phyloP scores from a whole-genome alignment of 179 eudicot species.

The Spinacia oleracea region DNA sequence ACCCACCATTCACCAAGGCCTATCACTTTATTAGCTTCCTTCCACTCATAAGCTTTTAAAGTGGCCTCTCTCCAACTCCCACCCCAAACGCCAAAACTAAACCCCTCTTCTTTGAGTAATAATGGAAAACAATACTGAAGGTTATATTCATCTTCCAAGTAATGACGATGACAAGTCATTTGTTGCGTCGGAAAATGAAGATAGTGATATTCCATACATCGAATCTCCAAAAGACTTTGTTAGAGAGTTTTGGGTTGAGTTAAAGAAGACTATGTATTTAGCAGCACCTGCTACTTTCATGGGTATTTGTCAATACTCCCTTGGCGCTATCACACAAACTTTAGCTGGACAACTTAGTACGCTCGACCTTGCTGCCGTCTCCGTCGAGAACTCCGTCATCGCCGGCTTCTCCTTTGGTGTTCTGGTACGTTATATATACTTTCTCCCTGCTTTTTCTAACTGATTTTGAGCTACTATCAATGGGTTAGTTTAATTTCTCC shows the following conservation, averaged over 20 bases:
- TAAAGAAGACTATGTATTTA: slow-evolving; percentile 53
- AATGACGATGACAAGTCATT: not conserved
- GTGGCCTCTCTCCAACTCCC: too few species aligned
- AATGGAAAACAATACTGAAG: too few species aligned
- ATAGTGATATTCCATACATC: slow-evolving; percentile 1
- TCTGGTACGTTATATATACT: slow-evolving; percentile 39
- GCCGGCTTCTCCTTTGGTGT: slow-evolving; percentile 62
- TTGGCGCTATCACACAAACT: slow-evolving; percentile 61
- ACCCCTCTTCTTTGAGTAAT: too few species aligned
- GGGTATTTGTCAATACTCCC: slow-evolving; percentile 52
- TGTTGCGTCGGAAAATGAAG: not conserved
- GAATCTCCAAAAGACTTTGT: not conserved
- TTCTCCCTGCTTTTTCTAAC: too few species aligned
- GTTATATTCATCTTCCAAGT: not conserved
- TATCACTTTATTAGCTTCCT: too few species aligned
- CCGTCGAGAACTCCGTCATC: slow-evolving; percentile 59
- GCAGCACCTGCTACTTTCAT: slow-evolving; percentile 71
- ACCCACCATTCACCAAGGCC: too few species aligned
- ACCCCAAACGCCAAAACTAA: too few species aligned
- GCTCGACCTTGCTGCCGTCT: slow-evolving; percentile 60
- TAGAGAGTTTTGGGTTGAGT: slow-evolving; percentile 37
- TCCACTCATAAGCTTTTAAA: too few species aligned
- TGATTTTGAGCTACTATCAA: too few species aligned
- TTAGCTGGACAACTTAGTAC: slow-evolving; percentile 65
- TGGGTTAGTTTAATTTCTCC: too few species aligned